A percentile compares a stretch with the other conserved stretches of the same genome.
Conservation (phyloP, 1,284 basidiomycete genomes). For the Earliella scabrosa region DNA sequence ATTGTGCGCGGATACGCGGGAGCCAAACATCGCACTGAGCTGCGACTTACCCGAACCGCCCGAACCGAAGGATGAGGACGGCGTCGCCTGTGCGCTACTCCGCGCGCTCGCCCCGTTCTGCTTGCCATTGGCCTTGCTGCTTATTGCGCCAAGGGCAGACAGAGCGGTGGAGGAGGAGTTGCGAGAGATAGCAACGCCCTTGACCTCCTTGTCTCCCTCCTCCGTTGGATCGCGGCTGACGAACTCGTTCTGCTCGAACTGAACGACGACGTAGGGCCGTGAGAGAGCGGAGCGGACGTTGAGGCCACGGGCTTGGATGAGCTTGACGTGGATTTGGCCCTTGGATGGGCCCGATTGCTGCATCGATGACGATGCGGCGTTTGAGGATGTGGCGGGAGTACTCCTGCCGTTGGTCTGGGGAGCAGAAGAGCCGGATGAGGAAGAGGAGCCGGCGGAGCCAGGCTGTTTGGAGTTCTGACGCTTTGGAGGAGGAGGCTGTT, state of each 20-base stretch:
- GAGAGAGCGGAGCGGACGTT: slow-evolving; percentile 69
- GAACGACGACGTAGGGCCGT: slow-evolving; percentile 94
- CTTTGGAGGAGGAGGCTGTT: slow-evolving; percentile 59
- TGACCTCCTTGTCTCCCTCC: slow-evolving; percentile 86
- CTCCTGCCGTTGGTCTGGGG: slow-evolving; percentile 32
- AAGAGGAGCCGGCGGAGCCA: slow-evolving; percentile 39
- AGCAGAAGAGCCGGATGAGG: slow-evolving; percentile 34
- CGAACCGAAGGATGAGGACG: slow-evolving; percentile 46
- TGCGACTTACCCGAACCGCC: slow-evolving; percentile 37
- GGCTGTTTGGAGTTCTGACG: slow-evolving; percentile 39
- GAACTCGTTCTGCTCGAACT: slow-evolving; percentile 99
- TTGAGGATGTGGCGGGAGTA: slow-evolving; percentile 19
- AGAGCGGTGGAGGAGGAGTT: slow-evolving; percentile 66
- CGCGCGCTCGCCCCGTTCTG: slow-evolving; percentile 30
- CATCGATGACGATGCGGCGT: slow-evolving; percentile 23
- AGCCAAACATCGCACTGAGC: slow-evolving; percentile 55
- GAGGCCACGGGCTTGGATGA: slow-evolving; percentile 91
- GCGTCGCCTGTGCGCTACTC: slow-evolving; percentile 38
- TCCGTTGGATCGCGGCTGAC: slow-evolving; percentile 90
- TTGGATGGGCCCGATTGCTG: slow-evolving; percentile 47
- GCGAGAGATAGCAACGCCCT: slow-evolving; percentile 73
- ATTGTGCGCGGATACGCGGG: slow-evolving; percentile 74
- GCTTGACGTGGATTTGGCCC: slow-evolving; percentile 93
- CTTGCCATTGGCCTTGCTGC: slow-evolving; percentile 55
- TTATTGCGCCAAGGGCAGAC: slow-evolving; percentile 72